Base-by-base conservation (phyloP, 805 yeast species). In the Starmerella lactis-condensi region DNA sequence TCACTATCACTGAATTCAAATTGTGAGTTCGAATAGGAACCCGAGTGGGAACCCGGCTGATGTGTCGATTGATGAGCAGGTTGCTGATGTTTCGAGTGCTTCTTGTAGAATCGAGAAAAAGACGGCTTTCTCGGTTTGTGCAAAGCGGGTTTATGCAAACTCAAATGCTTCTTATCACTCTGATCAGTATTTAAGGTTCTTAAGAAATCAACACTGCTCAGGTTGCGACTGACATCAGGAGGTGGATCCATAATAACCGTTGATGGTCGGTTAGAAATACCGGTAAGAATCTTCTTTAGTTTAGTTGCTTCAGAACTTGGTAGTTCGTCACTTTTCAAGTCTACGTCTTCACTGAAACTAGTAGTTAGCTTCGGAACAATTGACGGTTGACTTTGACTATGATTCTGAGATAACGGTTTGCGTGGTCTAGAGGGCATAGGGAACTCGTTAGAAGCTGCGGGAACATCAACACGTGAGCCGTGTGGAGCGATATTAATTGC, bases 131-230 rank as follows among this genome's bases (percentile, higher is more conserved):
- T 10, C 23, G 10, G 11, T 21, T 11, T 21, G 27, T 11, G 15
- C 27, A 24, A 10, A n/a, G 7, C 31, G 31, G 13, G 26, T n/a
- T 18, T 13, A 17, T 11, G 31, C 13, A 9, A 11, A 24, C 9
- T 26, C 31, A 6, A 11, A 5, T 17, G n/a, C 29, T 17, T 12
- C 17, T 8, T 12, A 22, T 32, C 31, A 29, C 37, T 32, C n/a
- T 43, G 47, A 15, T 24, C n/a, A 12, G 38, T 33, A 32, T 45
- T 46, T 29, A 54, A 38, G 7, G 52, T 38, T 24, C 53, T 47
- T 31, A 54, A 34, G 29, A 54, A 54, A 39, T 54, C 59, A 25
- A 55, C 50, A 31, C 52, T 51, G 19, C 56, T 50, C 38, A 51
- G 48, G 26, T 49, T 45, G 30, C 47, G 46, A 13, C 9, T 9